Evolutionary conservation across 2,329 filamentous ascomycete genomes (phyloP), one percentile per base, ranked within the genome.

Genomic region (Lecanicillium sp.): DNA sequence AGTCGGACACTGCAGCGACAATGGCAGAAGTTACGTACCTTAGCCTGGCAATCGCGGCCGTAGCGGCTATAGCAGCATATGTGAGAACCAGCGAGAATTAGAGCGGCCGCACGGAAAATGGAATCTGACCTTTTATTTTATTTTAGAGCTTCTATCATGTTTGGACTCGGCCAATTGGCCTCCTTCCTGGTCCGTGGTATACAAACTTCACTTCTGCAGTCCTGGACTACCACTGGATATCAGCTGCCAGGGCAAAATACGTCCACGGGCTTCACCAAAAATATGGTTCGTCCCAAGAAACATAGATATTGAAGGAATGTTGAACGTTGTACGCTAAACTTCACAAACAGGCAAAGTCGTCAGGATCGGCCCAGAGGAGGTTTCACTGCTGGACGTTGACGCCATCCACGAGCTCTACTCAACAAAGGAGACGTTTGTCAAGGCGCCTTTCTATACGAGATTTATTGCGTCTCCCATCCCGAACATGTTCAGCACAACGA

Each of bases 401-500:
- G 46, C 40, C 27, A 39, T 51, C 19, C 52, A 47, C 27, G 35
- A 40, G 60, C 29, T 74, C 58, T 44, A 66, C 41, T 37, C 40
- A 40, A 42, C 41, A 35, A 53, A 48, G 27, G 49, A 52, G 22
- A 47, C 45, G 7, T 56, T 51, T 28, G 30, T 40, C 40, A 57
- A 57, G 44, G 37, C 48, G 12, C 25, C 36, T 2, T 55, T 46
- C 31, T 57, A 57, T 40, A 28, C 30, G 10, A 30, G 37, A 2
- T 8, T 52, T 13, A 39, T 62, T 10, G 25, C 37, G 4, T 39
- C 30, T 17, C 42, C 36, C 9, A 20, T 38, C 4, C 25, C 36
- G 19, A 46, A 25, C 22, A 17, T 71, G 19, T 71, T 72, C 49
- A 60, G 45, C 15, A 66, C 65, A 2, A 55, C 42, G 0, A 56